Evolutionary conservation across 2,329 filamentous ascomycete genomes (phyloP).

Genomic region (Stachybotrys chartarum): DNA sequence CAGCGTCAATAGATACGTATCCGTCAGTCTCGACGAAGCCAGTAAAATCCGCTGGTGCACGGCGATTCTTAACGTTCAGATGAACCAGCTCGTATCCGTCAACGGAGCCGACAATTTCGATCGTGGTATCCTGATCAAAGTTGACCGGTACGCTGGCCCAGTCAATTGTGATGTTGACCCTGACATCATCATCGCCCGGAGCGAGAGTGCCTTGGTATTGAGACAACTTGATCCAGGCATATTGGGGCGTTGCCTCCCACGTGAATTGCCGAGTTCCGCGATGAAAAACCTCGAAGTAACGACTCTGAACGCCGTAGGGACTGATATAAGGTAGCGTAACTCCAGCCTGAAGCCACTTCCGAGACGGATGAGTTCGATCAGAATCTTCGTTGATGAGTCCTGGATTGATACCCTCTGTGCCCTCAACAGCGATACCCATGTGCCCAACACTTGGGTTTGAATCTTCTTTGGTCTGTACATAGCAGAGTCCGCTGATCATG

Average conservation of each 20-base stretch:
- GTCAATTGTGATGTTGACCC: conserved; percentile 17
- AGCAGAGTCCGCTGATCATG: conserved; percentile 46
- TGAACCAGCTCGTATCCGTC: conserved; percentile 29
- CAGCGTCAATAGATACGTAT: conserved; percentile 24
- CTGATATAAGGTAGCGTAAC: conserved; percentile 20
- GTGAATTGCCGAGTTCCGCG: conserved; percentile 17
- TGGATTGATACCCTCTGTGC: conserved; percentile 18
- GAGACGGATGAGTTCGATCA: conserved; percentile 38
- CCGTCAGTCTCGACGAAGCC: conserved; percentile 27
- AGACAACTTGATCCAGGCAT: conserved; percentile 22
- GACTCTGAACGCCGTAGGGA: conserved; percentile 17
- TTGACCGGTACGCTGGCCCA: conserved; percentile 26
- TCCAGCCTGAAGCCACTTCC: conserved; percentile 19
- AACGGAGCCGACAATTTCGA: conserved; percentile 26
- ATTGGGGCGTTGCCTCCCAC: conserved; percentile 16
- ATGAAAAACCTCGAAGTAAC: conserved; percentile 23
- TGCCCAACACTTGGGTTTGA: conserved; percentile 34
- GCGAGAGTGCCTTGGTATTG: conserved; percentile 13
- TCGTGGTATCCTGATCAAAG: conserved; percentile 32
- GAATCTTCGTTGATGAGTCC: conserved; percentile 43
- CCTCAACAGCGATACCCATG: conserved; percentile 20
- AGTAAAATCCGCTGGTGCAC: conserved; percentile 22
- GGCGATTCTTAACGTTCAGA: conserved; percentile 11
- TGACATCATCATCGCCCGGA: conserved; percentile 16
- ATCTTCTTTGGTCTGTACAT: conserved; percentile 42